Conservation (phyloP, 805 yeast genomes). For the Blastobotrys chiropterorum region DNA sequence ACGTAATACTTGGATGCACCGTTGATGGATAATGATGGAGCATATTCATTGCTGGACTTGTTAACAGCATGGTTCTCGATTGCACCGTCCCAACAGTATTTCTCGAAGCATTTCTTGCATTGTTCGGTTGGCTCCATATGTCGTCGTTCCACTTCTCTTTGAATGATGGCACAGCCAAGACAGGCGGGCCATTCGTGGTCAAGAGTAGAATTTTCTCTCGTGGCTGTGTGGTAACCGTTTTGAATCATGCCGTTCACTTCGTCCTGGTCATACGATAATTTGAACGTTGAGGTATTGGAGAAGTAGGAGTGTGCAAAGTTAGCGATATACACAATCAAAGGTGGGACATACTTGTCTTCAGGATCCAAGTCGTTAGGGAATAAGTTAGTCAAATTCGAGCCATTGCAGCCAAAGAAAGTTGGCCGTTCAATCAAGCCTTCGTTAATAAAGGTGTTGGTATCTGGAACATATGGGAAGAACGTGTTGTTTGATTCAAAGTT, state of each 20-base stretch:
- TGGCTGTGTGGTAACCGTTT: conserved; percentile 69
- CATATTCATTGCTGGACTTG: conserved; percentile 9
- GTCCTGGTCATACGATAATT: conserved; percentile 52
- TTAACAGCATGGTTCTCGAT: conserved; percentile 11
- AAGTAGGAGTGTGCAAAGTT: conserved; percentile 59
- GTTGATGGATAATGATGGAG: conserved; percentile 11
- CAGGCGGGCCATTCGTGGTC: conserved; percentile 68
- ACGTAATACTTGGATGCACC: background rate
- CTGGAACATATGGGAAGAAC: conserved; percentile 79
- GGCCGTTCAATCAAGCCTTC: conserved; percentile 62
- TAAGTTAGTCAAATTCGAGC: conserved; percentile 40
- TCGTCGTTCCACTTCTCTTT: conserved; percentile 68
- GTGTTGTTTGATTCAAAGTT: conserved; percentile 46
- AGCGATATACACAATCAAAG: conserved; percentile 71
- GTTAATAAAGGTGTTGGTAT: conserved; percentile 50
- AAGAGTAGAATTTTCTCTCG: conserved; percentile 59
- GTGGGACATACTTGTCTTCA: conserved; percentile 40
- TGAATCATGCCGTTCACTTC: conserved; percentile 55
- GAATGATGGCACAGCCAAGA: conserved; percentile 75
- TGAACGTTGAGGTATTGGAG: conserved; percentile 69
- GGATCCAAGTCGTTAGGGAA: conserved; percentile 15
- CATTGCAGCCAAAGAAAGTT: conserved; percentile 78
- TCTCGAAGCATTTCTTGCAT: conserved; percentile 63
- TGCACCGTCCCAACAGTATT: conserved; percentile 71
- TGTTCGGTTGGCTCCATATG: conserved; percentile 55